Conservation (phyloP, 441 rosid genomes). For the Mallotus repandus region DNA sequence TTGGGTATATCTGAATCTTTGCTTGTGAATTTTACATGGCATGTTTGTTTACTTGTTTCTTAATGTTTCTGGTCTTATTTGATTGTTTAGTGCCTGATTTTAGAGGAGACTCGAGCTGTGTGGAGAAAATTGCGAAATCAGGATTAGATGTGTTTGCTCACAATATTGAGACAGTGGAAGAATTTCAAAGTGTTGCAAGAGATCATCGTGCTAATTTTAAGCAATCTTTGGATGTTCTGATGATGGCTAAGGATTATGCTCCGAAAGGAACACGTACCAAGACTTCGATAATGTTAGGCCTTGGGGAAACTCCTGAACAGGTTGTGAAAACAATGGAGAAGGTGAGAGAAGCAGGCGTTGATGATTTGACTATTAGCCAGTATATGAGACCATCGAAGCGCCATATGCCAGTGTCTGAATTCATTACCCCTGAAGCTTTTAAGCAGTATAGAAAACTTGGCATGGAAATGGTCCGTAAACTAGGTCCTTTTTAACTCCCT, state of each 20-base stretch:
- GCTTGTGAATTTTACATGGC: background rate
- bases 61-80: conserved; percentile 16
- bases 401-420: conserved; percentile 96
- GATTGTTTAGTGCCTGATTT: conserved; percentile 82
- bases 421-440: conserved; percentile 91
- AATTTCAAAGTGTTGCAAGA: conserved; percentile 79
- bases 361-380: conserved; percentile 96
- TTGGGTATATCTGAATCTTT: conserved; percentile 47
- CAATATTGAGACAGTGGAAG: conserved; percentile 97
- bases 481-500: background rate
- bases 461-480: conserved; percentile 80
- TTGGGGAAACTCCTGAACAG: conserved; percentile 97
- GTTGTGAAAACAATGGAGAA: conserved; percentile 90
- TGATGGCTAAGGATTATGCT: conserved; percentile 74
- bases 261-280: conserved; percentile 84
- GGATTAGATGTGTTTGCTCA: conserved; percentile 94
- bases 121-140: conserved; percentile 83
- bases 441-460: conserved; percentile 78
- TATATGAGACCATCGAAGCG: conserved; percentile 99
- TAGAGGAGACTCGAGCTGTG: conserved; percentile 72
- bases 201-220: conserved; percentile 93
- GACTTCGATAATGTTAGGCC: conserved; percentile 95
- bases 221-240: conserved; percentile 87
- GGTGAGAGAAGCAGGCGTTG: conserved; percentile 91
- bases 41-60: too few relatives aligned